phyloP scores from a whole-genome alignment of 108 stramenopile species.

The Cylindrotheca fusiformis region DNA sequence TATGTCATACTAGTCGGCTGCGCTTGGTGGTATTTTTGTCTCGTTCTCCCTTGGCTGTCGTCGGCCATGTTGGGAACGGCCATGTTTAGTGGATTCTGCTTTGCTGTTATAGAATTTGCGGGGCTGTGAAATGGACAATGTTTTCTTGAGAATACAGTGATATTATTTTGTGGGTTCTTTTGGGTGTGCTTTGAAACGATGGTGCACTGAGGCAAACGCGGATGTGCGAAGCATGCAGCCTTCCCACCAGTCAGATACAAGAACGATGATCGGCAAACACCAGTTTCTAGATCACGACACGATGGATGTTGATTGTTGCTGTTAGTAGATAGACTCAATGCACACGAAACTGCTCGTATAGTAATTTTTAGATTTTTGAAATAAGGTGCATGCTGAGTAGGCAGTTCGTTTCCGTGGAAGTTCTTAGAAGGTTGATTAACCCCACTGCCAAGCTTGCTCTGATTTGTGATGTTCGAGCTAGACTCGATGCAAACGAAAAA shows the following conservation, averaged over 20 bases:
- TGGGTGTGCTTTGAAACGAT: neutral
- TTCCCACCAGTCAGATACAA: neutral
- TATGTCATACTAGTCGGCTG: slow-evolving; percentile 13
- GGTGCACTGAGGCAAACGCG: neutral
- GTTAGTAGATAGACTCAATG: too few relatives aligned
- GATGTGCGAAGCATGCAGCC: neutral
- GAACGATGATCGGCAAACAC: neutral
- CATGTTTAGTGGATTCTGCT: slow-evolving; percentile 59
- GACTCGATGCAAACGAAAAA: too few relatives aligned
- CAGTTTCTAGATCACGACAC: too few relatives aligned
- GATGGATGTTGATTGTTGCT: neutral
- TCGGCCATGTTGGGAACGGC: slow-evolving; percentile 40
- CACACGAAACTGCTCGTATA: too few relatives aligned
- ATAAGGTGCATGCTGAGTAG: too few relatives aligned
- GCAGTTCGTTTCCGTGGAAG: too few relatives aligned
- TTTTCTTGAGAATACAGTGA: too few relatives aligned
- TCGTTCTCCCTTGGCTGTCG: slow-evolving; percentile 62
- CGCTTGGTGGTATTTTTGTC: slow-evolving; percentile 68
- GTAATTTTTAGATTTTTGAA: too few relatives aligned
- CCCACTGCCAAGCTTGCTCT: too few relatives aligned
- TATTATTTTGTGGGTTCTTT: neutral
- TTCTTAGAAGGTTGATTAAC: too few relatives aligned
- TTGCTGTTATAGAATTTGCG: slow-evolving; percentile 82
- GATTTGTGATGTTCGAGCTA: too few relatives aligned
- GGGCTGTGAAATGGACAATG: slow-evolving; percentile 55